These are phyloP conservation scores for Akanthomyces uredinophilus DNA, from an alignment of 2,329 filamentous ascomycete genomes.

Conservation along the genomic window DNA sequence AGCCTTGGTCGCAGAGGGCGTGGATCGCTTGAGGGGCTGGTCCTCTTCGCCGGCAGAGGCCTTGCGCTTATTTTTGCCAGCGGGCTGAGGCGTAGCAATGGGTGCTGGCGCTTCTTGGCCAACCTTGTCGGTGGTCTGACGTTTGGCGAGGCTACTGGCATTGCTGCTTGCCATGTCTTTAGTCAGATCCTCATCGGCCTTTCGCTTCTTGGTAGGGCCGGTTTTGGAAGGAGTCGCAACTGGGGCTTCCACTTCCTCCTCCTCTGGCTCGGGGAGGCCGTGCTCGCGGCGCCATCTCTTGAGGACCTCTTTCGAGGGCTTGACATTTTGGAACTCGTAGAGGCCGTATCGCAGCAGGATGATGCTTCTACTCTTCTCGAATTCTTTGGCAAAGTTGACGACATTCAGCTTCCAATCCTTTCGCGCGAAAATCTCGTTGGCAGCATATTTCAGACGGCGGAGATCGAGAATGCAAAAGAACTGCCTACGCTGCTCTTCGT, in stretches of 20 bases:
- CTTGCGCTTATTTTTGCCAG: constrained; percentile 50
- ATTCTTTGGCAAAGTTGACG: constrained; percentile 58
- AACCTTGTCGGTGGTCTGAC: constrained; percentile 39
- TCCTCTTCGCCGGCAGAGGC: constrained; percentile 44
- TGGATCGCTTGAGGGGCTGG: constrained; percentile 44
- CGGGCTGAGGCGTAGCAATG: constrained; percentile 23
- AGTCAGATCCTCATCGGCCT: constrained; percentile 48
- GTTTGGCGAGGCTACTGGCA: constrained; percentile 42
- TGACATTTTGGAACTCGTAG: constrained; percentile 59
- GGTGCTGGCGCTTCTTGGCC: constrained; percentile 30
- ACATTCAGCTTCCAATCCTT: constrained; percentile 61
- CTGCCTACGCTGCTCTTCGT: constrained; percentile 55
- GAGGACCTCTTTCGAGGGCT: constrained; percentile 52
- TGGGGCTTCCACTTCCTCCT: constrained; percentile 34
- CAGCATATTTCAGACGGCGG: constrained; percentile 56
- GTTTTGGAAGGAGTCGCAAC: constrained; percentile 28
- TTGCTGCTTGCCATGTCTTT: constrained; percentile 32
- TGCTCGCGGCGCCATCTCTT: constrained; percentile 55
- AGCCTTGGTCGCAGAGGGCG: constrained; percentile 49
- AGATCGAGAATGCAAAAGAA: constrained; percentile 60
- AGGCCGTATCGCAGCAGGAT: constrained; percentile 58
- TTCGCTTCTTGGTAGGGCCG: constrained; percentile 47
- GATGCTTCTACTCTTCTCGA: constrained; percentile 57
- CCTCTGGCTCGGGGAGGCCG: constrained; percentile 46
- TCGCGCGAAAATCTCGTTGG: constrained; percentile 54